Conservation (phyloP, 2,329 filamentous ascomycete genomes). For the Cladosporium sp. region DNA sequence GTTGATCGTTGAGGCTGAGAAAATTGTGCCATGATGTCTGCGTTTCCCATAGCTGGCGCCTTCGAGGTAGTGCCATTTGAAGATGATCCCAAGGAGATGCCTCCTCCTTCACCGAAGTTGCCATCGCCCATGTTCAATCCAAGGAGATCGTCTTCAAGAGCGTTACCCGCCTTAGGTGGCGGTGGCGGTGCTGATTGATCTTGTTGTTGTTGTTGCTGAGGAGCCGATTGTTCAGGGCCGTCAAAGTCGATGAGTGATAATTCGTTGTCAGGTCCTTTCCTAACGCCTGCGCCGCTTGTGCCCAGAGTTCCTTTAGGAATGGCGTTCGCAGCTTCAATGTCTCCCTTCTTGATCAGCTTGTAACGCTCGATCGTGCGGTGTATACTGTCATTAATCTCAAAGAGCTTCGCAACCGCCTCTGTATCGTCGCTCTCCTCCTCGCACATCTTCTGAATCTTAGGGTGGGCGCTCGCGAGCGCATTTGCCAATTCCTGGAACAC, state of each 20-base stretch:
- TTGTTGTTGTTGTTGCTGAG: constrained; percentile 16
- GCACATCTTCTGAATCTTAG: constrained; percentile 99
- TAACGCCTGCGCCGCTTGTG: constrained; percentile 58
- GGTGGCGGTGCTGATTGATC: constrained; percentile 36
- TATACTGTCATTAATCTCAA: constrained; percentile 99
- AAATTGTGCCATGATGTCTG: constrained; percentile 33
- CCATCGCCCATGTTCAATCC: constrained; percentile 76
- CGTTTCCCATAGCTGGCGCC: constrained; percentile 29
- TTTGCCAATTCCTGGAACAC: constrained; percentile 80
- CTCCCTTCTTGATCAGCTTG: constrained; percentile 92
- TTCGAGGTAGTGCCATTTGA: constrained; percentile 28
- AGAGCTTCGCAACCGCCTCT: constrained; percentile 88
- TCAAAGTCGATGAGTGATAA: constrained; percentile 93
- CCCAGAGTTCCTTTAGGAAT: constrained; percentile 78
- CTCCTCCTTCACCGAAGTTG: constrained; percentile 68
- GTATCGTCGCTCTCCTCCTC: constrained; percentile 97
- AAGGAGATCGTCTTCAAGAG: constrained; percentile 84
- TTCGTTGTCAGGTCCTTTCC: constrained; percentile 68
- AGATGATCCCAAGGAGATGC: constrained; percentile 61
- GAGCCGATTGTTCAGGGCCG: constrained; percentile 52
- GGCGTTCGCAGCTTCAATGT: constrained; percentile 75
- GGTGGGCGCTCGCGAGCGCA: constrained; percentile 86
- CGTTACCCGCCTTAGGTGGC: constrained; percentile 52
- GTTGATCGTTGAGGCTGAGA: constrained; percentile 22
- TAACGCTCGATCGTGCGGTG: constrained; percentile 94